Percentiles rank a stretch among this genome's conserved stretches.
Conservation (phyloP, 495 filamentous ascomycete genomes). For the Xylaria grammica region DNA sequence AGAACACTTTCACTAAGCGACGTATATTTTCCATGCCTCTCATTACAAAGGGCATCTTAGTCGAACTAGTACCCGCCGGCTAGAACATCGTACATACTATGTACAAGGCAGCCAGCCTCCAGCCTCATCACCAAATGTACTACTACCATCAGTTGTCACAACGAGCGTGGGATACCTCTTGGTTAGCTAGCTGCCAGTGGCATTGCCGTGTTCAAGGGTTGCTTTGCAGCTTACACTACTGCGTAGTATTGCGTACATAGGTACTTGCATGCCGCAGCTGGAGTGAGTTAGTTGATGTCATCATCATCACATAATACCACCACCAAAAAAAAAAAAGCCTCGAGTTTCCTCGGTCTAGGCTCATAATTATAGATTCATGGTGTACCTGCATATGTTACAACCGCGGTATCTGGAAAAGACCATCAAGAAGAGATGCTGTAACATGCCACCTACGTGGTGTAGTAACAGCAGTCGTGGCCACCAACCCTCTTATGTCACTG, state of each 20-base stretch:
- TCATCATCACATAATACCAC: constrained; percentile 22
- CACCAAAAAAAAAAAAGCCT: neutral
- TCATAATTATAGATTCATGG: constrained; percentile 2
- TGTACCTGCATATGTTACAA: constrained; percentile 16
- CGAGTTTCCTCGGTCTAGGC: constrained; percentile 1
- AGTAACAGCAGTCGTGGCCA: constrained; percentile 23
- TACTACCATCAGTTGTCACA: neutral
- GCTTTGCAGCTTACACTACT: constrained; percentile 19
- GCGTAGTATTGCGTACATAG: constrained; percentile 1
- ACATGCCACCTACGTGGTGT: constrained; percentile 20
- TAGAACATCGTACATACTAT: too few relatives aligned
- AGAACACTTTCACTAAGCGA: too few relatives aligned
- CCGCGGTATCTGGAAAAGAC: constrained; percentile 4
- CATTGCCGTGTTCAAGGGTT: constrained; percentile 15
- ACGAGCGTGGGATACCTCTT: neutral
- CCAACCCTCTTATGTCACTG: constrained; percentile 20
- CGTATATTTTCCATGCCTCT: too few relatives aligned
- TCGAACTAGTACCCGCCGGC: too few relatives aligned
- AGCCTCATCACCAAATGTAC: constrained; percentile 10
- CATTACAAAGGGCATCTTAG: too few relatives aligned
- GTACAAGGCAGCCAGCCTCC: neutral
- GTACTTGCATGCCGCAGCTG: neutral
- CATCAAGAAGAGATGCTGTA: neutral
- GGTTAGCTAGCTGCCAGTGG: neutral
- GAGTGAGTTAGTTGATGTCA: constrained; percentile 18